These are phyloP conservation scores for Yarrowia divulgata DNA, from an alignment of 805 yeast species.

Conservation along the genomic window DNA sequence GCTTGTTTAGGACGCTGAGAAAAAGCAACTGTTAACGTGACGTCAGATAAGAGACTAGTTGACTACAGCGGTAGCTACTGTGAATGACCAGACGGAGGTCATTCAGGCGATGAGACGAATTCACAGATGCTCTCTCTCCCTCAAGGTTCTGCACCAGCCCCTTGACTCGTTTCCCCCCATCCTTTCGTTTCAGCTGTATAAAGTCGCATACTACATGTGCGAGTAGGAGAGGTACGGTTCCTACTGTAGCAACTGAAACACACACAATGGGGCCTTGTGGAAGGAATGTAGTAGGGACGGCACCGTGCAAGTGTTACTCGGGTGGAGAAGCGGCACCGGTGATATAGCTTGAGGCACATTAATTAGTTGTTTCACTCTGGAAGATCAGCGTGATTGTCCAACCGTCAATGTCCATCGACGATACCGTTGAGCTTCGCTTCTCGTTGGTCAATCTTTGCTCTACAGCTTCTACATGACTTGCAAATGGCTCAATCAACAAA, in stretches of 20 bases:
- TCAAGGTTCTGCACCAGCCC: background rate
- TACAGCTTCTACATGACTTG: too few species aligned
- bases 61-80: too few species aligned
- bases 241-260: constrained; percentile 1
- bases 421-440: background rate
- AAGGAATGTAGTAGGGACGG: constrained; percentile 5
- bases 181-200: constrained; percentile 18
- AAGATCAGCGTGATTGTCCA: background rate
- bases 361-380: background rate
- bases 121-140: too few species aligned
- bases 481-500: too few species aligned
- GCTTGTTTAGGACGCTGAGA: background rate
- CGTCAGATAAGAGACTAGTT: background rate
- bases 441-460: too few species aligned
- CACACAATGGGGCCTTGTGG: background rate
- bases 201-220: background rate
- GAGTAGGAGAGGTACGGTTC: constrained; percentile 6
- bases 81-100: too few species aligned
- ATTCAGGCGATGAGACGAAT: too few species aligned
- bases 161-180: constrained; percentile 4
- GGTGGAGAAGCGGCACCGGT: constrained; percentile 1
- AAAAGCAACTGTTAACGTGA: background rate
- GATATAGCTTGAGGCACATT: background rate
- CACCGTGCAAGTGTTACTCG: background rate
- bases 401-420: background rate